Conservation (phyloP, 306 rosid genomes). For the Cucumis hystrix region DNA sequence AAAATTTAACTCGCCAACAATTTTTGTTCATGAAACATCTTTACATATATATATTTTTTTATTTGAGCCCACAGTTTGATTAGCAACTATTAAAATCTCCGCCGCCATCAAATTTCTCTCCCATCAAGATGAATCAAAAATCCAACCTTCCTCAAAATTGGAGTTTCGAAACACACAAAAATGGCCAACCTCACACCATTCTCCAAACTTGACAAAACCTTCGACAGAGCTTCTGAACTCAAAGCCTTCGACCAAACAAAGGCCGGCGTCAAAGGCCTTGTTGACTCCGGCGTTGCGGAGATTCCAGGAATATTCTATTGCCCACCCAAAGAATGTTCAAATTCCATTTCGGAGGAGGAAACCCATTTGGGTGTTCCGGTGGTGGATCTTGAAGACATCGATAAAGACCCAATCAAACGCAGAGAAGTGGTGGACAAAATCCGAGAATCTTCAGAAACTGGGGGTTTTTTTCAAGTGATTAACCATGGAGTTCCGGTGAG, state of each 20-base stretch:
- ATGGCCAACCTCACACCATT: background rate
- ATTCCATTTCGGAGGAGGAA: background rate
- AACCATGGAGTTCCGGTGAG: constrained; percentile 27
- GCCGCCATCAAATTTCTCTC: no score
- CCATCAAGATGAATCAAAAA: no score
- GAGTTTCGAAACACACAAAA: no score
- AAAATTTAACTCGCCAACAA: no score
- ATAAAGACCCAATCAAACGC: background rate
- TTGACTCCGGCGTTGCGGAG: constrained; percentile 17
- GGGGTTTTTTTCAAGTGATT: constrained; percentile 39
- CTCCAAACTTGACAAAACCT: background rate
- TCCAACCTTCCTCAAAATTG: no score
- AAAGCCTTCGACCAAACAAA: constrained; percentile 23
- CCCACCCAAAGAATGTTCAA: background rate
- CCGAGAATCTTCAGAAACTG: constrained; percentile 14
- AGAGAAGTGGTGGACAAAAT: constrained; percentile 16
- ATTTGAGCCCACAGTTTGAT: no score
- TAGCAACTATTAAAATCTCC: no score
- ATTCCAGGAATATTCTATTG: constrained; percentile 25
- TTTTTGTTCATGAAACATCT: no score
- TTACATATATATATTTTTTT: no score
- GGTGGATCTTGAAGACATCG: constrained; percentile 27
- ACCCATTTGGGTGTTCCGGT: constrained; percentile 21
- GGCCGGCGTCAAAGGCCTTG: constrained; percentile 28
- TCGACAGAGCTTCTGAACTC: constrained; percentile 8